Conservation (phyloP, 192 early-diverging fungal species). For the Linnemannia exigua region DNA sequence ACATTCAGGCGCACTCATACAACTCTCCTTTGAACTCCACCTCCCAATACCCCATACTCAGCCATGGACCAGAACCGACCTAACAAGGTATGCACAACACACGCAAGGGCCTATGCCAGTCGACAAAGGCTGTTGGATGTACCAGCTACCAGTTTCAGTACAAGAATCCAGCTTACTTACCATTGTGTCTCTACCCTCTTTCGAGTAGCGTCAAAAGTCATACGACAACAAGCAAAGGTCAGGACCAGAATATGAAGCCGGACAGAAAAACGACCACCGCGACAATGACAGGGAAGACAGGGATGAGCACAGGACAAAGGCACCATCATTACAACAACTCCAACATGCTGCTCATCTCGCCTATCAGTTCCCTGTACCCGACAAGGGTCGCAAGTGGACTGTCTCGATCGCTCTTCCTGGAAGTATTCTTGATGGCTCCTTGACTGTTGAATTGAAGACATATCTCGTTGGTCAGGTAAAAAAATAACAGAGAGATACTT, state of each 20-base stretch:
- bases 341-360: conserved; percentile 54
- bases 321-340: conserved; percentile 50
- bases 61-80: conserved; percentile 6
- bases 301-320: conserved; percentile 32
- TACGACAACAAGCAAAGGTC: conserved; percentile 59
- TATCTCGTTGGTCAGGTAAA: conserved; percentile 78
- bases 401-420: conserved; percentile 76
- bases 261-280: conserved; percentile 4
- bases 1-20: not conserved
- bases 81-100: not conserved
- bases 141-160: not conserved
- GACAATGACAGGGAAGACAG: conserved; percentile 31
- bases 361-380: conserved; percentile 45
- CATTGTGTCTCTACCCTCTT: not conserved
- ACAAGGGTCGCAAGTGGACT: conserved; percentile 65
- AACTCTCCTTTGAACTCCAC: not conserved
- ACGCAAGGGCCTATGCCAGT: not conserved
- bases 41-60: not conserved
- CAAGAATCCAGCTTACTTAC: too few species aligned
- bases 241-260: conserved; percentile 57
- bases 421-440: conserved; percentile 73
- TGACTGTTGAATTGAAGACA: conserved; percentile 75
- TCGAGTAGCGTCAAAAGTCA: conserved; percentile 43
- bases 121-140: not conserved
- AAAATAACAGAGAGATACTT: not conserved